These are phyloP conservation scores for Gracilaria gracilis DNA, from an alignment of 23 red algal genomes.

Conservation along the genomic window DNA sequence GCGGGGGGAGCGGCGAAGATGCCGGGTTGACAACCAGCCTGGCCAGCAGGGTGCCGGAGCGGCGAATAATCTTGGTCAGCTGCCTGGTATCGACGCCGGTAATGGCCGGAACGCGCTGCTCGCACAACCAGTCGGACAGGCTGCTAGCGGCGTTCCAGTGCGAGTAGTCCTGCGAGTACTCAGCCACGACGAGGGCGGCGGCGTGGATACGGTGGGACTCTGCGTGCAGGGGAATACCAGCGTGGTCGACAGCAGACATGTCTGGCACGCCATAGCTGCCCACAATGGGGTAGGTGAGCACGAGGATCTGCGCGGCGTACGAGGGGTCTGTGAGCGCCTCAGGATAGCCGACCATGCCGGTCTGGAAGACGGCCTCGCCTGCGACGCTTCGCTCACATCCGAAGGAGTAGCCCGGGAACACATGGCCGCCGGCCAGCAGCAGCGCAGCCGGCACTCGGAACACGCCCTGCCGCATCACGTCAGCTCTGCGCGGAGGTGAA, in stretches of 20 bases:
- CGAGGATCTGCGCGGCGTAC: slow-evolving; percentile 91
- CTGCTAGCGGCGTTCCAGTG: slow-evolving; percentile 87
- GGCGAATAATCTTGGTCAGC: slow-evolving; percentile 92
- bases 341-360: slow-evolving; percentile 99
- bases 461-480: slow-evolving; percentile 33
- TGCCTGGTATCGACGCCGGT: slow-evolving; percentile 91
- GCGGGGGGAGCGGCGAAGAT: slow-evolving; percentile 10
- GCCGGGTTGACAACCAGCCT: slow-evolving; percentile 76
- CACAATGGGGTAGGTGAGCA: slow-evolving; percentile 92
- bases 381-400: slow-evolving; percentile 61
- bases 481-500: too few species aligned
- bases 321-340: slow-evolving; percentile 97
- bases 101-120: slow-evolving; percentile 78
- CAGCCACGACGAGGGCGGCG: slow-evolving; percentile 85
- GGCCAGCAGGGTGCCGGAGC: slow-evolving; percentile 86
- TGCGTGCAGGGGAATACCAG: slow-evolving; percentile 45
- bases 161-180: slow-evolving; percentile 79
- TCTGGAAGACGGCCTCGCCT: slow-evolving; percentile 99
- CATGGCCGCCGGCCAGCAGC: slow-evolving; percentile 49
- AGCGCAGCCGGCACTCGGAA: slow-evolving; percentile 41
- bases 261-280: slow-evolving; percentile 97
- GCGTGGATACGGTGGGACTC: slow-evolving; percentile 85
- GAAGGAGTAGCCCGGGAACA: slow-evolving; percentile 82
- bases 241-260: slow-evolving; percentile 49
- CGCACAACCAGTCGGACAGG: slow-evolving; percentile 75